A percentile compares a stretch with the other conserved stretches of the same genome.
Conservation (phyloP, 139 green algal species). For the Picochlorum sp. region DNA sequence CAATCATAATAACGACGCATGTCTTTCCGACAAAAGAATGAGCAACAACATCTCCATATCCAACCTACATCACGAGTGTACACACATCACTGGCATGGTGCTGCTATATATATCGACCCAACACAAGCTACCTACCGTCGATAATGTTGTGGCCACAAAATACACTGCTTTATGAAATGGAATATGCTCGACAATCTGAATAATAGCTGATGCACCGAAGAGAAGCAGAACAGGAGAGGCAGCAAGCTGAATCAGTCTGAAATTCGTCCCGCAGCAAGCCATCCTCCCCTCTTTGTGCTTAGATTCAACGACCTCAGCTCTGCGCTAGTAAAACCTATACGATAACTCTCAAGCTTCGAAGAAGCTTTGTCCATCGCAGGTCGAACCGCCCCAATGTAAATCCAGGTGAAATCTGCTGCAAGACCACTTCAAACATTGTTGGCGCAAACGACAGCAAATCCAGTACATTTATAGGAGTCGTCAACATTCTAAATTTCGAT, state of each 20-base stretch:
- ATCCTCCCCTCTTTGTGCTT: conserved; percentile 26
- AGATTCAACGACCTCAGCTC: conserved; percentile 59
- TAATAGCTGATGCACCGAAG: conserved; percentile 37
- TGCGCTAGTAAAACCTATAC: conserved; percentile 49
- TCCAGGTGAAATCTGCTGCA: conserved; percentile 18
- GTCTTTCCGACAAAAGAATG: conserved; percentile 37
- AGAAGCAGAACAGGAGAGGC: conserved; percentile 58
- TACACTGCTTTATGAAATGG: conserved; percentile 75
- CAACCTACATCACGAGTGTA: conserved; percentile 22
- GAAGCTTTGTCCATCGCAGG: conserved; percentile 63
- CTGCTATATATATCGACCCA: not conserved
- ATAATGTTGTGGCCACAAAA: conserved; percentile 61
- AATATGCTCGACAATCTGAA: conserved; percentile 51
- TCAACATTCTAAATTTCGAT: conserved; percentile 33
- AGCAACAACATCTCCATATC: conserved; percentile 64
- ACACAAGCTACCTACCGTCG: not conserved
- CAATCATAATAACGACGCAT: conserved; percentile 63
- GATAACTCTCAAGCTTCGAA: conserved; percentile 63
- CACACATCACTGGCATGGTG: not conserved
- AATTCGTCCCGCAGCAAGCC: conserved; percentile 51
- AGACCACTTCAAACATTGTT: conserved; percentile 42
- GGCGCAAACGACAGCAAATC: conserved; percentile 68
- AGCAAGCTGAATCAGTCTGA: conserved; percentile 63
- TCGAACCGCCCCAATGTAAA: conserved; percentile 37
- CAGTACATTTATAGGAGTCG: conserved; percentile 37